These are phyloP conservation scores for Conidiobolus incongruus DNA, from an alignment of 371 early-diverging fungal genomes.

Conservation along the genomic window DNA sequence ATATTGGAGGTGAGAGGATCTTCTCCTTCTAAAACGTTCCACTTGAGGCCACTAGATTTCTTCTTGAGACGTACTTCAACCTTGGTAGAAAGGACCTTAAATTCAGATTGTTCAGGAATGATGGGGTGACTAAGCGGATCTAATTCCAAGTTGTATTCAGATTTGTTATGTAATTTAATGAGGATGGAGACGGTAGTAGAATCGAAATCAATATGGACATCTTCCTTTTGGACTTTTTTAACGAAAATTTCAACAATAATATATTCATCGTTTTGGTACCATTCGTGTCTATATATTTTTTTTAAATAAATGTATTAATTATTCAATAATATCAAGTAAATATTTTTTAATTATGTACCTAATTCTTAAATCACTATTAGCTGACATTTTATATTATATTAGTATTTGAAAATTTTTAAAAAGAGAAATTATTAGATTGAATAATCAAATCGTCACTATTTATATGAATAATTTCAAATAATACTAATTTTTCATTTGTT, in stretches of 20 bases:
- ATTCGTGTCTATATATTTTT: constrained; percentile 71
- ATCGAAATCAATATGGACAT: constrained; percentile 38
- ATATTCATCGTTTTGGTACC: constrained; percentile 84
- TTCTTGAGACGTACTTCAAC: constrained; percentile 85
- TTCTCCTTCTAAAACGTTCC: constrained; percentile 61
- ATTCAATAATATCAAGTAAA: no score
- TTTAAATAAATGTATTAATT: no score
- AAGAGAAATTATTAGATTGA: no score
- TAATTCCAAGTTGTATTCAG: constrained; percentile 55
- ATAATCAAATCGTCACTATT: no score
- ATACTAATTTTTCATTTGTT: no score
- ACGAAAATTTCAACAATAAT: constrained; percentile 74
- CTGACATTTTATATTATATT: no score
- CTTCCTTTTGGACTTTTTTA: constrained; percentile 50
- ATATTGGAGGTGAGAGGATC: constrained; percentile 5
- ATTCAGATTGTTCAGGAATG: constrained; percentile 38
- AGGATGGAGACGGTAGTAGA: constrained; percentile 38
- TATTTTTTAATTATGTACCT: no score
- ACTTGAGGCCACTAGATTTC: constrained; percentile 34
- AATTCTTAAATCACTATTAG: no score
- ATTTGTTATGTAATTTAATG: constrained; percentile 48
- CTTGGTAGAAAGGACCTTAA: constrained; percentile 64
- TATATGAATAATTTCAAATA: no score
- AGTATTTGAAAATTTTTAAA: no score
- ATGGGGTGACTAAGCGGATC: constrained; percentile 62